These are phyloP conservation scores for Bruguiera parviflora DNA, from an alignment of 345 rosid species.

Conservation along the genomic window DNA sequence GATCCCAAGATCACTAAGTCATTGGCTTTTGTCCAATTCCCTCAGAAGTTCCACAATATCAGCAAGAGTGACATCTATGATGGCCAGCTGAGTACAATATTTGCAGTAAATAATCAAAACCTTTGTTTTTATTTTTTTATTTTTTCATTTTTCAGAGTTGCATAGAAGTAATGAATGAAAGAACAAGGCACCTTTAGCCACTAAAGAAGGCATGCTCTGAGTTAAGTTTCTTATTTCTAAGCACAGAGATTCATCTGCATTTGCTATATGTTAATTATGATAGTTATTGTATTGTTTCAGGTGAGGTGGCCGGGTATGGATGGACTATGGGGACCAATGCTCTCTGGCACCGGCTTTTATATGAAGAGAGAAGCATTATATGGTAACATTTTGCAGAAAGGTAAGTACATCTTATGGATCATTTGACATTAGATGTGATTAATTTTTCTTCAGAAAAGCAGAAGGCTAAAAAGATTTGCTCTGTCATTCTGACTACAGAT, in stretches of 20 bases:
- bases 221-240: too few species aligned
- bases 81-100: slow-evolving; percentile 22
- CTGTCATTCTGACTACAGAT: slow-evolving; percentile 5
- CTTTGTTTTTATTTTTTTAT: background rate
- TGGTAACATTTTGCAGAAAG: slow-evolving; percentile 5
- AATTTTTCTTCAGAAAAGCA: too few species aligned
- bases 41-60: slow-evolving; percentile 38
- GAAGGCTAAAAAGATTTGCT: too few species aligned
- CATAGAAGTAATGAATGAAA: too few species aligned
- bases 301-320: slow-evolving; percentile 15
- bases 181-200: too few species aligned
- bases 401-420: background rate
- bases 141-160: too few species aligned
- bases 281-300: background rate
- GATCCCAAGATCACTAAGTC: slow-evolving; percentile 33
- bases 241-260: too few species aligned
- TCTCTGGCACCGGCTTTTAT: slow-evolving; percentile 45
- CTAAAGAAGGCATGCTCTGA: too few species aligned
- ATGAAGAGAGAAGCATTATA: slow-evolving; percentile 38
- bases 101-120: background rate
- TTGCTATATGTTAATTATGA: too few species aligned
- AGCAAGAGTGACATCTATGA: slow-evolving; percentile 45
- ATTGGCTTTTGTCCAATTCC: slow-evolving; percentile 42
- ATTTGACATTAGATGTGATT: too few species aligned
- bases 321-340: slow-evolving; percentile 34